Evolutionary conservation across 306 rosid species (phyloP).

Genomic region (Acmispon strigosus): DNA sequence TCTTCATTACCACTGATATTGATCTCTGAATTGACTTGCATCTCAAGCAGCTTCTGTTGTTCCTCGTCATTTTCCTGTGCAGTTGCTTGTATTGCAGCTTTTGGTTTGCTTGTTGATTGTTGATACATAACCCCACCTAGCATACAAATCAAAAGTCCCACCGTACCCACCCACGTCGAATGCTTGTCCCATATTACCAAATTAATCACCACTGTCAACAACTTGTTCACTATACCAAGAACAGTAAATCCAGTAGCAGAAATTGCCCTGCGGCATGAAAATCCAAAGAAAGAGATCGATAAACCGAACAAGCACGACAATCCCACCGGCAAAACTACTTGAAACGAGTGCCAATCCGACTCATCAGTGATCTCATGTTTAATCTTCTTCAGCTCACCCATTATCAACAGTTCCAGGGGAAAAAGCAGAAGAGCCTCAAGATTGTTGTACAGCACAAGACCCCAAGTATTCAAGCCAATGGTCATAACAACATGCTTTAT

Average conservation of each 20-base stretch:
- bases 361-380: conserved; percentile 62
- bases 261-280: conserved; percentile 79
- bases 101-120: conserved; percentile 65
- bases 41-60: conserved; percentile 50
- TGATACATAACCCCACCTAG: conserved; percentile 71
- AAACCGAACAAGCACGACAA: conserved; percentile 71
- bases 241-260: conserved; percentile 83
- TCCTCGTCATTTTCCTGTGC: conserved; percentile 44
- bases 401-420: conserved; percentile 66
- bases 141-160: conserved; percentile 77
- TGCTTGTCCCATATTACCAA: conserved; percentile 78
- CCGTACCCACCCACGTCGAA: conserved; percentile 69
- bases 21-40: conserved; percentile 34
- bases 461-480: conserved; percentile 77
- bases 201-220: conserved; percentile 72
- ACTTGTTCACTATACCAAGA: conserved; percentile 85
- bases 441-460: conserved; percentile 75
- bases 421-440: conserved; percentile 79
- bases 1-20: conserved; percentile 20
- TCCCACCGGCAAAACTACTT: conserved; percentile 61
- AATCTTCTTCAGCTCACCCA: conserved; percentile 79
- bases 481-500: conserved; percentile 85
- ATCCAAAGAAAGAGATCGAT: conserved; percentile 80
- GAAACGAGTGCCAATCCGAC: conserved; percentile 62
- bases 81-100: conserved; percentile 35